A percentile compares a stretch with the other conserved stretches of the same genome.
phyloP scores from a whole-genome alignment of 1,139 yeast species.

The Nakaseomyces kungkrabaensis region DNA sequence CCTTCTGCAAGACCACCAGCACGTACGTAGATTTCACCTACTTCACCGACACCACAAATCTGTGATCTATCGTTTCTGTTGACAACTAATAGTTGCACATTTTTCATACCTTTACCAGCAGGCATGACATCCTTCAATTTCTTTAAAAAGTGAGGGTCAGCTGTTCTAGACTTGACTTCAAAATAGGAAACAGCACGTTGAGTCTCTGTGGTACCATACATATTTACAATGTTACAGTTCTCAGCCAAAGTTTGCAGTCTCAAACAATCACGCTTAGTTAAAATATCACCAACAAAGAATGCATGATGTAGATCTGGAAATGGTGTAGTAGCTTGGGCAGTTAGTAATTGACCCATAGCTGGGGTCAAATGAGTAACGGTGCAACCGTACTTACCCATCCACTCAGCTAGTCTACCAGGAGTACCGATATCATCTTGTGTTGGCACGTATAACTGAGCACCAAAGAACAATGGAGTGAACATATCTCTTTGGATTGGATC shows the following conservation, averaged over 20 bases:
- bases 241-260: constrained; percentile 86
- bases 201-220: constrained; percentile 99
- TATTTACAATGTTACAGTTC: constrained; percentile 83
- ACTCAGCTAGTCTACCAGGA: constrained; percentile 91
- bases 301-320: constrained; percentile 89
- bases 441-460: constrained; percentile 88
- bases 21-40: constrained; percentile 95
- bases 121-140: constrained; percentile 94
- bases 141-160: constrained; percentile 65
- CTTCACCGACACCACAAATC: constrained; percentile 96
- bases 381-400: constrained; percentile 91
- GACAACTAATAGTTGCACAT: constrained; percentile 88
- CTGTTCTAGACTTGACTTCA: constrained; percentile 66
- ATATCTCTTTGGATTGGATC: constrained; percentile 99
- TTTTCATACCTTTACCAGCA: constrained; percentile 95
- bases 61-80: constrained; percentile 80
- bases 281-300: constrained; percentile 94
- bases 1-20: constrained; percentile 98
- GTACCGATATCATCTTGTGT: constrained; percentile 97
- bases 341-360: constrained; percentile 95
- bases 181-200: constrained; percentile 95
- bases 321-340: constrained; percentile 91
- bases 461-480: constrained; percentile 93
- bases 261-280: constrained; percentile 92
- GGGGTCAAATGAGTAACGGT: constrained; percentile 97